phyloP scores from a whole-genome alignment of 1,284 basidiomycete species.

The Leccinum griseonigrum region DNA sequence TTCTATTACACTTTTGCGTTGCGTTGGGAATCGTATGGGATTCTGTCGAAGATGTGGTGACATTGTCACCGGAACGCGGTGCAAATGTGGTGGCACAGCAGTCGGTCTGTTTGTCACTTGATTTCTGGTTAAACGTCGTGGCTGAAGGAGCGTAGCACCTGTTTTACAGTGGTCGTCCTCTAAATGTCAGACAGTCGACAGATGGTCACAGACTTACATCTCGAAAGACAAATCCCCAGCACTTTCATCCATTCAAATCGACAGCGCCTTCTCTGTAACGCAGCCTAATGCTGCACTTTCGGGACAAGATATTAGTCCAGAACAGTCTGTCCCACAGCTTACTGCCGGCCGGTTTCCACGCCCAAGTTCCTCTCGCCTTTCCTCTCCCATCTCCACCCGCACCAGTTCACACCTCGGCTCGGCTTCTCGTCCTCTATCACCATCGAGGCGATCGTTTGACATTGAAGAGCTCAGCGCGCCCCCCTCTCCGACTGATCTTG shows the following conservation, averaged over 20 bases:
- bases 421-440: constrained; percentile 51
- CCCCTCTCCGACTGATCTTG: constrained; percentile 29
- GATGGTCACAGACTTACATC: constrained; percentile 76
- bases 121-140: constrained; percentile 2
- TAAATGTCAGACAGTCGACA: constrained; percentile 49
- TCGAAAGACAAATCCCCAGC: constrained; percentile 46
- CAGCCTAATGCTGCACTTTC: constrained; percentile 14
- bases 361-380: constrained; percentile 38
- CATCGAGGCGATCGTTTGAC: constrained; percentile 48
- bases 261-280: constrained; percentile 15
- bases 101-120: constrained; percentile 55
- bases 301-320: constrained; percentile 6
- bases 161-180: constrained; percentile 62
- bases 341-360: constrained; percentile 49
- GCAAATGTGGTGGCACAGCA: constrained; percentile 72
- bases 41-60: constrained; percentile 81
- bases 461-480: constrained; percentile 33
- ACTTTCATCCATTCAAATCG: constrained; percentile 24
- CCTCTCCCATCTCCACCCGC: constrained; percentile 40
- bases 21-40: constrained; percentile 47
- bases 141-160: constrained; percentile 48
- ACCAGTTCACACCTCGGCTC: constrained; percentile 60
- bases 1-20: neutral
- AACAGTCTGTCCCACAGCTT: constrained; percentile 19
- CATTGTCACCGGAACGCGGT: constrained; percentile 65